phyloP scores from a whole-genome alignment of 768 basidiomycete genomes.

The Pisolithus sp. region DNA sequence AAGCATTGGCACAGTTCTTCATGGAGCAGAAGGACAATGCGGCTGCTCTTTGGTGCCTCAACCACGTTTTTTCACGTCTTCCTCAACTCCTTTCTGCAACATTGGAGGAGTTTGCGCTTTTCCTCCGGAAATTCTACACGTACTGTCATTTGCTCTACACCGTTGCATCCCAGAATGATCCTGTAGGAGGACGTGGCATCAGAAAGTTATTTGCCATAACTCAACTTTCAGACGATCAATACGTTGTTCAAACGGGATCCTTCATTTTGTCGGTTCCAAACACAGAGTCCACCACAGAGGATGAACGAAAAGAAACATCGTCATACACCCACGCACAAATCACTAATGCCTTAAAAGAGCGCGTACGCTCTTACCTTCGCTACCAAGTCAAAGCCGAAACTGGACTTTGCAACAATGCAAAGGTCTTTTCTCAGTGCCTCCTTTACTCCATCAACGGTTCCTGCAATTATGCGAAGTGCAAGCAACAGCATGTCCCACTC shows the following conservation, averaged over 20 bases:
- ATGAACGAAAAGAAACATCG: constrained; percentile 1
- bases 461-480: constrained; percentile 32
- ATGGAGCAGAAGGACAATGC: constrained; percentile 16
- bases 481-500: constrained; percentile 29
- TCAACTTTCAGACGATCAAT: constrained; percentile 22
- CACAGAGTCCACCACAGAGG: constrained; percentile 3
- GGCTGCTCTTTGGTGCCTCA: constrained; percentile 38
- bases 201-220: constrained; percentile 32
- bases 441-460: constrained; percentile 20
- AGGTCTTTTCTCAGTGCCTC: constrained; percentile 37
- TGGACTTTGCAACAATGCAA: constrained; percentile 21
- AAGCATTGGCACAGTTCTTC: constrained; percentile 29
- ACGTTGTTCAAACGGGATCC: constrained; percentile 22
- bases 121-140: constrained; percentile 29
- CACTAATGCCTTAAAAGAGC: constrained; percentile 14
- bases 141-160: constrained; percentile 32
- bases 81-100: constrained; percentile 20
- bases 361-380: constrained; percentile 23
- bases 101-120: constrained; percentile 19
- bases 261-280: constrained; percentile 10
- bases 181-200: constrained; percentile 14
- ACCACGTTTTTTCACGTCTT: constrained; percentile 32
- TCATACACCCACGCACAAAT: constrained; percentile 19
- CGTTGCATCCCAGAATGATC: constrained; percentile 23
- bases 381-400: constrained; percentile 29